These are phyloP conservation scores for Calonectria pseudoreteaudii DNA, from an alignment of 2,329 filamentous ascomycete genomes.

Conservation along the genomic window DNA sequence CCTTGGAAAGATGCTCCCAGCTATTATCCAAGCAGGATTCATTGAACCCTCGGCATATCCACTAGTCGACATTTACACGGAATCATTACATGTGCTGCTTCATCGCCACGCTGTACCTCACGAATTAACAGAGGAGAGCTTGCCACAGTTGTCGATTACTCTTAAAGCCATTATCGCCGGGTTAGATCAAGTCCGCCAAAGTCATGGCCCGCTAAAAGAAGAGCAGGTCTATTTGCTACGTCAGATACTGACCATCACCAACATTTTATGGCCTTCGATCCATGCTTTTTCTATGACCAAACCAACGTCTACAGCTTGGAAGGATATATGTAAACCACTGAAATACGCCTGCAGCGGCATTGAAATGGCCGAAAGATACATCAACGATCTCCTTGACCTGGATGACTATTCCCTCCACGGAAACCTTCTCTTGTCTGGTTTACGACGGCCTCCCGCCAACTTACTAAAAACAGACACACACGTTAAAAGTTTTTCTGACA, in stretches of 20 bases:
- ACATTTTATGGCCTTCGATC: constrained; percentile 47
- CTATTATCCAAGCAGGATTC: constrained; percentile 57
- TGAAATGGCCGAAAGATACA: constrained; percentile 29
- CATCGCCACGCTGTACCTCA: constrained; percentile 48
- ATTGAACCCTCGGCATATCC: constrained; percentile 55
- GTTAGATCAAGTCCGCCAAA: constrained; percentile 41
- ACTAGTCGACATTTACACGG: constrained; percentile 63
- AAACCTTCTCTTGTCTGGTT: constrained; percentile 37
- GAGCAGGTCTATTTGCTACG: constrained; percentile 44
- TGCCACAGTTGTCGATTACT: constrained; percentile 48
- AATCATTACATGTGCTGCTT: constrained; percentile 55
- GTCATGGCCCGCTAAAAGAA: constrained; percentile 30
- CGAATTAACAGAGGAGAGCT: constrained; percentile 50
- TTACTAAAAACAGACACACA: constrained; percentile 40
- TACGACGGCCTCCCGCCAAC: constrained; percentile 17
- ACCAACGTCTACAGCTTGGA: constrained; percentile 30
- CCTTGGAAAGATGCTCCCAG: constrained; percentile 65
- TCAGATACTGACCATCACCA: constrained; percentile 44
- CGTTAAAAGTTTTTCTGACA: constrained; percentile 54
- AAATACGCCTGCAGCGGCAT: constrained; percentile 31
- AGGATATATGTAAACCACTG: constrained; percentile 31
- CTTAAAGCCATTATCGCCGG: constrained; percentile 47
- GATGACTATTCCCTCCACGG: constrained; percentile 30
- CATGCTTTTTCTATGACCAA: constrained; percentile 32
- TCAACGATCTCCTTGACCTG: constrained; percentile 33